Evolutionary conservation across 2,329 filamentous ascomycete genomes (phyloP).

Genomic region (Aspergillus sp.): DNA sequence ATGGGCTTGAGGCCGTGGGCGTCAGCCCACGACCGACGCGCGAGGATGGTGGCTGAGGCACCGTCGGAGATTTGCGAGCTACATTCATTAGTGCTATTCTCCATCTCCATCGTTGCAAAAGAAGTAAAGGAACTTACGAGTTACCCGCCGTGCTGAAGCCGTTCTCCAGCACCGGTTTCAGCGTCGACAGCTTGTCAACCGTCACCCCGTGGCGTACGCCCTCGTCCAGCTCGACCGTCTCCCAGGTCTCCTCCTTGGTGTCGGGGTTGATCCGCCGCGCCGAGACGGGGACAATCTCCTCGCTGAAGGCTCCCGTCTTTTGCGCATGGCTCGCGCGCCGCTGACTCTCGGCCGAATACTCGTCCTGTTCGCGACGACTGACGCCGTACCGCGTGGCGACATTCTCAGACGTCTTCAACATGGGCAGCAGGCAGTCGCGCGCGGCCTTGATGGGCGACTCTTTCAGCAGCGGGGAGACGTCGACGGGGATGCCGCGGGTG

Average conservation of each 20-base stretch:
- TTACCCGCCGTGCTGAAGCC: constrained; percentile 74
- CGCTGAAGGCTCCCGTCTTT: constrained; percentile 79
- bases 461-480: constrained; percentile 21
- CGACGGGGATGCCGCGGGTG: constrained; percentile 23
- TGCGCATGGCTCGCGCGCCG: constrained; percentile 80
- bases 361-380: constrained; percentile 72
- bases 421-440: constrained; percentile 79
- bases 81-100: neutral
- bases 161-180: constrained; percentile 82
- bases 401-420: constrained; percentile 96
- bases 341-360: constrained; percentile 80
- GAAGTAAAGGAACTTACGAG: constrained; percentile 15
- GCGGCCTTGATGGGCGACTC: constrained; percentile 57
- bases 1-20: constrained; percentile 81
- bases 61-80: constrained; percentile 41
- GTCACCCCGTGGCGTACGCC: constrained; percentile 86
- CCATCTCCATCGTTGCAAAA: neutral
- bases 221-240: constrained; percentile 61
- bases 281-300: constrained; percentile 88
- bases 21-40: constrained; percentile 85
- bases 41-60: constrained; percentile 76
- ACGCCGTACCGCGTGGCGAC: constrained; percentile 85
- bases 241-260: constrained; percentile 72
- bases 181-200: constrained; percentile 72
- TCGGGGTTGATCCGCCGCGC: constrained; percentile 71